Evolutionary conservation across 179 eudicot species (phyloP).

Genomic region (Beta macrorhiza): DNA sequence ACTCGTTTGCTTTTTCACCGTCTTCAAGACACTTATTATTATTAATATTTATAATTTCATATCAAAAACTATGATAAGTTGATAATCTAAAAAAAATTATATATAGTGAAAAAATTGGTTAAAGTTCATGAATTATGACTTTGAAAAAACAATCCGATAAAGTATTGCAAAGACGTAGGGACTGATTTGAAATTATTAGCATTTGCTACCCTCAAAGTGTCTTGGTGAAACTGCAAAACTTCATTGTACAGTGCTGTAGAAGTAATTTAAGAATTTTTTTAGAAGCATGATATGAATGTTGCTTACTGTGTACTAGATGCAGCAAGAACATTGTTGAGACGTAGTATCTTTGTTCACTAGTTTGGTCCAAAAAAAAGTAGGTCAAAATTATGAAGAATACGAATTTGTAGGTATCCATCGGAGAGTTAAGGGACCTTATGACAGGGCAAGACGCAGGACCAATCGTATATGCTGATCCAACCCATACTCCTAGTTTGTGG

Average conservation of each 20-base stretch:
- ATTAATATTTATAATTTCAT: no score
- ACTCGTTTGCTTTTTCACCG: no score
- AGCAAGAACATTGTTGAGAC: no score
- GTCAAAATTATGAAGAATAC: not conserved
- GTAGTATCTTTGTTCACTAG: no score
- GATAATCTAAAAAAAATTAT: no score
- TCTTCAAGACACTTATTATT: no score
- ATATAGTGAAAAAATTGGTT: no score
- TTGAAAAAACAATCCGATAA: no score
- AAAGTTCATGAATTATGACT: no score
- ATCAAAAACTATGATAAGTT: no score
- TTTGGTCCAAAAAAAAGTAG: no score
- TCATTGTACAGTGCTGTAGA: not conserved
- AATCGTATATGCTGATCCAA: slow-evolving; percentile 48
- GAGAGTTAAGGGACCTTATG: slow-evolving; percentile 41
- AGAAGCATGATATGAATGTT: not conserved
- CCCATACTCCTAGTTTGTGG: slow-evolving; percentile 46
- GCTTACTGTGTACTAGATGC: not conserved
- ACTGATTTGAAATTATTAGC: not conserved
- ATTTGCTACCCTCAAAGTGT: not conserved
- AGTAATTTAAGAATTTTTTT: not conserved
- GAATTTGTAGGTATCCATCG: slow-evolving; percentile 46
- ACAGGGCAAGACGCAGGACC: slow-evolving; percentile 55
- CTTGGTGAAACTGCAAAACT: not conserved
- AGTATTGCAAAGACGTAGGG: no score